Base-by-base conservation (phyloP, 106 monocot genomes). In the Platanthera guangdongensis region DNA sequence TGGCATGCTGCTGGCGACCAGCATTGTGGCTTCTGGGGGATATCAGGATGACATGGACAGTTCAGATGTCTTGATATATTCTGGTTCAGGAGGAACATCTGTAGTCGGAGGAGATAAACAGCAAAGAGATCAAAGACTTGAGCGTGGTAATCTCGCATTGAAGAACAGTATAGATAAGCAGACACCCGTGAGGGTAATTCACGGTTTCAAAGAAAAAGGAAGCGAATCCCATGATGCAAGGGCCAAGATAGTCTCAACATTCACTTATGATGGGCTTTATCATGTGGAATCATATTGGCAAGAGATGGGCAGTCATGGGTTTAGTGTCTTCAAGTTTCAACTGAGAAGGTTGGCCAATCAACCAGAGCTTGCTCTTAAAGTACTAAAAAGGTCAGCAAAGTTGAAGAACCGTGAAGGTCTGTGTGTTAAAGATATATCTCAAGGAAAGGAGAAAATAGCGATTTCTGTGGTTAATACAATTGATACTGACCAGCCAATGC, bases 241-340 rank as follows among this genome's bases (percentile, higher is more conserved):
- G 82, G 10, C 76, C 9, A 96, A 87, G 76, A 12, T 47, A 49
- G 63, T 91, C 50, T 81, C 86, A 45, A 94, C 87, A 1, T 97
- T 87, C 62, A 91, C 88, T 4, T 97, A 97, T 77, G 91, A 89
- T 79, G 96, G 96, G 4, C 70, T 97, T 74, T 97, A 97, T 80
- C 15, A 85, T 11, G 89, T 97, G 50, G 91, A 91, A 75, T 75
- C 77, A 51, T 94, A 80, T 73, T 85, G 88, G 91, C 63, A 45
- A 47, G 90, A 86, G 73, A 83, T 50, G 52, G 86, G 83, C 16
- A 69, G 69, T 53, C 82, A 89, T 78, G 87, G 82, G 28, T 80
- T 77, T 69, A 47, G 54, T 62, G 84, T 91, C 53, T 94, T 83
- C 49, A 97, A 91, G 69, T 97, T 86, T 68, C 80, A 78, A 57